phyloP scores from a whole-genome alignment of 2,329 filamentous ascomycete genomes.

The Colletotrichum ledebouriae region DNA sequence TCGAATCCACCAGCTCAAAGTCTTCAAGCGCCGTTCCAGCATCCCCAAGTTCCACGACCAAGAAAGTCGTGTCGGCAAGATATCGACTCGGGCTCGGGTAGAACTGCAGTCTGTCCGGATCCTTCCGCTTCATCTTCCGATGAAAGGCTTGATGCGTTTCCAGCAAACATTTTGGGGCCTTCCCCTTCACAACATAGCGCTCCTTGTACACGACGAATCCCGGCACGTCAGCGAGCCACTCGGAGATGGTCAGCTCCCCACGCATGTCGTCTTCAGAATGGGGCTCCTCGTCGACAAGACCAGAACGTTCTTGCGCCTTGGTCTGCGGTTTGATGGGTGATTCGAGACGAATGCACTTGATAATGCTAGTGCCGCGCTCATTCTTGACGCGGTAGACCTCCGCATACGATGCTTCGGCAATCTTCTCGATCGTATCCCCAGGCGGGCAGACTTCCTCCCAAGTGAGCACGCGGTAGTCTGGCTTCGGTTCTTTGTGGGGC shows the following conservation, averaged over 20 bases:
- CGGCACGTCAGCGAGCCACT: conserved; percentile 73
- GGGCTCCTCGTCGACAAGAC: conserved; percentile 71
- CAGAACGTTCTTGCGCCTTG: conserved; percentile 66
- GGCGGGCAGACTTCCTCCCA: conserved; percentile 71
- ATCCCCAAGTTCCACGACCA: conserved; percentile 74
- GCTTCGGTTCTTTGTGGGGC: conserved; percentile 34
- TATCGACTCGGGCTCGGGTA: conserved; percentile 74
- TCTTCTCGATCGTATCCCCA: conserved; percentile 69
- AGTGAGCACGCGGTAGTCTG: conserved; percentile 58
- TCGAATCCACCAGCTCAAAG: conserved; percentile 61
- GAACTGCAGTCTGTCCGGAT: conserved; percentile 69
- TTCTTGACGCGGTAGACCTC: conserved; percentile 75
- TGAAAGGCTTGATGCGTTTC: conserved; percentile 73
- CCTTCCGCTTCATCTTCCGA: conserved; percentile 65
- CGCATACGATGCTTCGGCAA: conserved; percentile 76
- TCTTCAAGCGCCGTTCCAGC: conserved; percentile 73
- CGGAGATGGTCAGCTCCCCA: conserved; percentile 73
- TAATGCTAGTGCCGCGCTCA: conserved; percentile 71
- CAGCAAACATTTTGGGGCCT: conserved; percentile 65
- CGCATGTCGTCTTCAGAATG: conserved; percentile 67
- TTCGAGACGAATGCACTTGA: conserved; percentile 73
- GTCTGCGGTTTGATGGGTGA: conserved; percentile 71
- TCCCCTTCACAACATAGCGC: conserved; percentile 70
- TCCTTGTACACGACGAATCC: conserved; percentile 77
- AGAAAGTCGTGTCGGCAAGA: conserved; percentile 68